phyloP scores from a whole-genome alignment of 768 basidiomycete genomes.

The Russula olivacea region DNA sequence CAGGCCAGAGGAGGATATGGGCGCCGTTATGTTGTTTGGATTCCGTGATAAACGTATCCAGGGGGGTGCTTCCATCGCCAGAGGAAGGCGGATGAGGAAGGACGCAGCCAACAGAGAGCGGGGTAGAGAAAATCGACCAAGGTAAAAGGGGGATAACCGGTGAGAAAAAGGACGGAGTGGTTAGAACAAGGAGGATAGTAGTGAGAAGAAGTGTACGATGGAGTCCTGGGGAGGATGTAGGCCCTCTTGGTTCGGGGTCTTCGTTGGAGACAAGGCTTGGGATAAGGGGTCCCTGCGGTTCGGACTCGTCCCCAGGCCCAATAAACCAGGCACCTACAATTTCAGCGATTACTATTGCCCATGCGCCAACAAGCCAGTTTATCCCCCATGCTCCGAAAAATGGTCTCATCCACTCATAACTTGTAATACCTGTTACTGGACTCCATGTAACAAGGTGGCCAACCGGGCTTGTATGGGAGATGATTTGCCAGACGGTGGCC shows the following conservation, averaged over 20 bases:
- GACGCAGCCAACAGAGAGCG: conserved; percentile 60
- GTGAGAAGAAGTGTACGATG: conserved; percentile 36
- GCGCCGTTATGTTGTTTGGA: conserved; percentile 42
- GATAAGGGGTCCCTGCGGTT: conserved; percentile 25
- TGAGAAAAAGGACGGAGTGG: conserved; percentile 52
- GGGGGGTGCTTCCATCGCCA: conserved; percentile 37
- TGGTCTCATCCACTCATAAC: conserved; percentile 61
- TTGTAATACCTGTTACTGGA: conserved; percentile 45
- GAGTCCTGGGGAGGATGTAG: conserved; percentile 3
- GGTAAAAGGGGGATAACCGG: conserved; percentile 38
- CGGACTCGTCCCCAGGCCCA: conserved; percentile 44
- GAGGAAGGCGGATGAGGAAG: conserved; percentile 46
- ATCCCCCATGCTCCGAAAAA: conserved; percentile 52
- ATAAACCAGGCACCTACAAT: conserved; percentile 53
- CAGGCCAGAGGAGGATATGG: conserved; percentile 71
- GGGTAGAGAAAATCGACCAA: conserved; percentile 40
- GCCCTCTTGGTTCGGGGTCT: conserved; percentile 4
- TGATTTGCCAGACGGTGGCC: conserved; percentile 52
- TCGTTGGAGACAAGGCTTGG: conserved; percentile 16
- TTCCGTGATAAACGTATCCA: conserved; percentile 61
- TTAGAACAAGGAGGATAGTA: conserved; percentile 39
- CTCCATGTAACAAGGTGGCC: conserved; percentile 73
- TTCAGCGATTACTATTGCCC: conserved; percentile 62
- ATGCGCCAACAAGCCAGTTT: conserved; percentile 73
- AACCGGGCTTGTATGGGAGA: conserved; percentile 55